A percentile compares a stretch with the other conserved stretches of the same genome.
Evolutionary conservation across 257 asterid genomes (phyloP).

Genomic region (Haberlea rhodopensis): DNA sequence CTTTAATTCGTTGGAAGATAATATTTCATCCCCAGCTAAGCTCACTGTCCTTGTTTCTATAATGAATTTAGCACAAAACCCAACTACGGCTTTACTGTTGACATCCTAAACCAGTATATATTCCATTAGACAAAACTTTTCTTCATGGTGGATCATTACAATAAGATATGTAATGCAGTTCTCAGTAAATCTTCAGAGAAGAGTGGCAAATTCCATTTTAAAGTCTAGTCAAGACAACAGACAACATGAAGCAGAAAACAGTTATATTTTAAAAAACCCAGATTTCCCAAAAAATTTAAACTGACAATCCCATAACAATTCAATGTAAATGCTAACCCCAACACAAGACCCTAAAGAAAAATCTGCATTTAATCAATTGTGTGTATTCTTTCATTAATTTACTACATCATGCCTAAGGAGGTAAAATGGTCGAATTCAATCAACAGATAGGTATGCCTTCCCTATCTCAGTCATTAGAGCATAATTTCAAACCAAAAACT

Average conservation of each 20-base stretch:
- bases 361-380: background rate
- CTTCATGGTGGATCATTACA: background rate
- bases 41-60: background rate
- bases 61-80: background rate
- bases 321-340: too few relatives aligned
- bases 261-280: too few relatives aligned
- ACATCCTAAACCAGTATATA: background rate
- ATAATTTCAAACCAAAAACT: background rate
- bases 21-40: too few relatives aligned
- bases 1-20: background rate
- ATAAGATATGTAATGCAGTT: background rate
- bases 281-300: too few relatives aligned
- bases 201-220: background rate
- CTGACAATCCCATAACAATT: too few relatives aligned
- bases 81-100: background rate
- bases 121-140: background rate
- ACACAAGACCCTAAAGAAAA: too few relatives aligned
- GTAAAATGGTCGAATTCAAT: too few relatives aligned
- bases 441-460: too few relatives aligned
- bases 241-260: too few relatives aligned
- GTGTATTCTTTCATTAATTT: background rate
- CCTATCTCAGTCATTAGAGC: conserved; percentile 13
- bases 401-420: background rate
- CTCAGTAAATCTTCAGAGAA: background rate
- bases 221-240: too few relatives aligned